These are phyloP conservation scores for Sarocladium oryzae DNA, from an alignment of 2,329 filamentous ascomycete genomes.

Conservation along the genomic window DNA sequence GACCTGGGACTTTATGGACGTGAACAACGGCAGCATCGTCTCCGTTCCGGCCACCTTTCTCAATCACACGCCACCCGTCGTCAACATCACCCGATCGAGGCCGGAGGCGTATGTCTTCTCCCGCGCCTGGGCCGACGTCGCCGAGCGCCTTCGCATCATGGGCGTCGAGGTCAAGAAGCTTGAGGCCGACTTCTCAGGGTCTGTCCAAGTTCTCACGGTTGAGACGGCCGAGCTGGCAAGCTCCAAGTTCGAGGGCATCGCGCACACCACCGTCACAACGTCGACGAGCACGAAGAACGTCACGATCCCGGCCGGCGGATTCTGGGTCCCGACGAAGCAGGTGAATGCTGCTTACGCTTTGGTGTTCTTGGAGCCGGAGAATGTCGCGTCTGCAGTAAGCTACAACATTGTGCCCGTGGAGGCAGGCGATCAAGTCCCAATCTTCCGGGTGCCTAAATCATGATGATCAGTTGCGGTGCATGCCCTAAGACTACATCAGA, in stretches of 20 bases:
- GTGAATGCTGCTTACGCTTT: slow-evolving; percentile 11
- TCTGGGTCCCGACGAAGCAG: slow-evolving; percentile 11
- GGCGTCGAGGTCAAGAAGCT: slow-evolving; percentile 11
- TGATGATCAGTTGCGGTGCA: no score
- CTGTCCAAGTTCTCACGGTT: slow-evolving; percentile 10
- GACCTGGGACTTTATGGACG: slow-evolving; percentile 10
- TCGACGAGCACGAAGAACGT: slow-evolving; percentile 2
- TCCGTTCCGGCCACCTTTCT: slow-evolving; percentile 12
- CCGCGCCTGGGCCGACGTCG: slow-evolving; percentile 10
- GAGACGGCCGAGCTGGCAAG: not conserved
- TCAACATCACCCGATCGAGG: slow-evolving; percentile 10
- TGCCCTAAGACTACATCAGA: no score
- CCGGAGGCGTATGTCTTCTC: slow-evolving; percentile 14
- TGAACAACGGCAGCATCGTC: slow-evolving; percentile 9
- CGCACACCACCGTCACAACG: slow-evolving; percentile 6
- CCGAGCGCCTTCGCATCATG: slow-evolving; percentile 10
- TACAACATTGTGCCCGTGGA: slow-evolving; percentile 10
- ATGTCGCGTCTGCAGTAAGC: slow-evolving; percentile 8
- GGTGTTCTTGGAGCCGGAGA: slow-evolving; percentile 12
- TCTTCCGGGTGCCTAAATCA: slow-evolving; percentile 7
- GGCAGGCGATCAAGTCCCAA: slow-evolving; percentile 11
- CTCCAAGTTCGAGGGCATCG: slow-evolving; percentile 10
- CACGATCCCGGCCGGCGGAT: slow-evolving; percentile 10
- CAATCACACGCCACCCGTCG: slow-evolving; percentile 12
- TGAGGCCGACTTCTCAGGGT: slow-evolving; percentile 9